Evolutionary conservation across 768 basidiomycete genomes (phyloP).

Genomic region (Tricholoma sp.): DNA sequence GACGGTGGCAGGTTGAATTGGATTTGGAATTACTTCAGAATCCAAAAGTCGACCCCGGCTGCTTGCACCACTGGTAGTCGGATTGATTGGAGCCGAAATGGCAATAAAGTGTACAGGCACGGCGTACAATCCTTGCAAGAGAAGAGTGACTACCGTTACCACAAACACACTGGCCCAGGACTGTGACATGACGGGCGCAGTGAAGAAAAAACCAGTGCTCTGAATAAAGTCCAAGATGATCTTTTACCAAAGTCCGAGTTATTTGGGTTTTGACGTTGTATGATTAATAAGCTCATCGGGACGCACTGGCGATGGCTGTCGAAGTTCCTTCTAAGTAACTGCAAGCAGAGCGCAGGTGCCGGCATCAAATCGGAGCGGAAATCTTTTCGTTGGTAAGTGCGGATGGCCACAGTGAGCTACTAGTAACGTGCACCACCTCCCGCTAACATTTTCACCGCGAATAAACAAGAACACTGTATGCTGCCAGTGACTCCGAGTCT

Average conservation of each 20-base stretch:
- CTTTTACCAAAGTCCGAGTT: neutral
- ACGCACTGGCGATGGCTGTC: neutral
- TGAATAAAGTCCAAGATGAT: neutral
- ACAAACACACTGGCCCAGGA: neutral
- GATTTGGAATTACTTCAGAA: conserved; percentile 17
- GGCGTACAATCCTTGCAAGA: neutral
- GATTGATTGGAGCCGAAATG: neutral
- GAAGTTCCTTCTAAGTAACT: neutral
- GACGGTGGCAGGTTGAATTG: conserved; percentile 41
- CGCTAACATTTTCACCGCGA: neutral
- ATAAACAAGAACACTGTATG: too few species aligned
- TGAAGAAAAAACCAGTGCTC: neutral
- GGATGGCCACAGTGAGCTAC: neutral
- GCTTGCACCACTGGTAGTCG: conserved; percentile 1
- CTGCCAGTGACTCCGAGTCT: too few species aligned
- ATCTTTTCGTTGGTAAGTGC: neutral
- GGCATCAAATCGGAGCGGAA: neutral
- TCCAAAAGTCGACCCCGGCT: conserved; percentile 2
- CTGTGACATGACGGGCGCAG: neutral
- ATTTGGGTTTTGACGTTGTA: neutral
- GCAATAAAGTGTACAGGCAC: conserved; percentile 3
- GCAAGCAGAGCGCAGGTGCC: neutral
- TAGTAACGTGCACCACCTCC: neutral
- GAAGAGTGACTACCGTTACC: neutral
- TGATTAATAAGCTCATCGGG: neutral